Evolutionary conservation across 2,329 filamentous ascomycete species (phyloP).

Genomic region (Trichophyton rubrum): DNA sequence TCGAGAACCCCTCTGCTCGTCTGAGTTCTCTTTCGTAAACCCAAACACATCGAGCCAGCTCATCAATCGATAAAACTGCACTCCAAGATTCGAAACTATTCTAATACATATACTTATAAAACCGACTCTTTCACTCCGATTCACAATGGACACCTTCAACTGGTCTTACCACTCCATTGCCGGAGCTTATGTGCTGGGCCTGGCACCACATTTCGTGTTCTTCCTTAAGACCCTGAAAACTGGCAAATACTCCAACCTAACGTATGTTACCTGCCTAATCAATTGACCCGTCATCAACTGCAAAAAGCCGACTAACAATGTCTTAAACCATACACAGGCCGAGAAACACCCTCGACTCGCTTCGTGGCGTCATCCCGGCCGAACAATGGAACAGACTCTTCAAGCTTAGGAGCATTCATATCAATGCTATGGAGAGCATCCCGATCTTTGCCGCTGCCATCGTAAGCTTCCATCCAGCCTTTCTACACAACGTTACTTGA

Average conservation of each 20-base stretch:
- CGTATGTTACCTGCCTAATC: constrained; percentile 11
- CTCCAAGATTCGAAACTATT: not conserved
- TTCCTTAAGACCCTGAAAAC: constrained; percentile 22
- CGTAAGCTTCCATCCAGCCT: constrained; percentile 12
- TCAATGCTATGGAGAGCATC: constrained; percentile 26
- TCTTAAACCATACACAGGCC: constrained; percentile 15
- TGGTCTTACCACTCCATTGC: constrained; percentile 23
- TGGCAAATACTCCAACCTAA: constrained; percentile 20
- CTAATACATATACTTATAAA: not conserved
- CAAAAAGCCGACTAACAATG: not conserved
- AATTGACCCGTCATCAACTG: not conserved
- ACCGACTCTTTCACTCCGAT: not conserved
- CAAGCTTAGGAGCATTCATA: constrained; percentile 22
- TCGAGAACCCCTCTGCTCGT: not conserved
- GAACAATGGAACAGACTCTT: constrained; percentile 17
- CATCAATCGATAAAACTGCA: not conserved
- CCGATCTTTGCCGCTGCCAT: constrained; percentile 27
- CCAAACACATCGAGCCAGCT: not conserved
- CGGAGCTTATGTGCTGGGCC: constrained; percentile 21
- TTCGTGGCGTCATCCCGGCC: constrained; percentile 20
- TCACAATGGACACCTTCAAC: constrained; percentile 16
- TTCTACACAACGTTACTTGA: not conserved
- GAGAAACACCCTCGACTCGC: constrained; percentile 21
- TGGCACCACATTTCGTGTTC: constrained; percentile 23
- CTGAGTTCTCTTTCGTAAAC: not conserved